Conservation (phyloP, 2,329 filamentous ascomycete genomes). For the Exophiala xenobiotica region DNA sequence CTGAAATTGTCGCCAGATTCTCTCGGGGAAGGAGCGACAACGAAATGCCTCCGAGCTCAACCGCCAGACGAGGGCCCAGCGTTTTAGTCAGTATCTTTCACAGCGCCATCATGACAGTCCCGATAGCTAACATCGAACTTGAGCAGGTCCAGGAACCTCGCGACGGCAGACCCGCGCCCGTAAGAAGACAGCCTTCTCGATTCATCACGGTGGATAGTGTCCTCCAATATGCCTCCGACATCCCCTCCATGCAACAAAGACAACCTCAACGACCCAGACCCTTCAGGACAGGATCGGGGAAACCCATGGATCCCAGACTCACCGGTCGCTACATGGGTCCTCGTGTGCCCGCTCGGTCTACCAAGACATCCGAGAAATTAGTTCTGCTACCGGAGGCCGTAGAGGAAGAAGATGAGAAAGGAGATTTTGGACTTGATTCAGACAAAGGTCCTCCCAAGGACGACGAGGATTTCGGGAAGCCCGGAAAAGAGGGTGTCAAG, state of each 20-base stretch:
- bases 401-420: conserved; percentile 55
- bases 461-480: conserved; percentile 62
- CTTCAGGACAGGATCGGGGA: conserved; percentile 35
- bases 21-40: background rate
- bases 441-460: conserved; percentile 50
- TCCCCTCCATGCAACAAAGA: conserved; percentile 89
- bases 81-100: conserved; percentile 51
- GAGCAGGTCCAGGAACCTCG: conserved; percentile 22
- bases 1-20: too few species aligned
- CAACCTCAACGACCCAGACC: conserved; percentile 57
- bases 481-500: conserved; percentile 65
- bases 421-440: conserved; percentile 59
- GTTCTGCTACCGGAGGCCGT: conserved; percentile 84
- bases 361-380: conserved; percentile 95
- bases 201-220: conserved; percentile 92
- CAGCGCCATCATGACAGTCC: conserved; percentile 19
- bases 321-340: conserved; percentile 57
- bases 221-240: conserved; percentile 88
- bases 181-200: conserved; percentile 57
- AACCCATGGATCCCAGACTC: conserved; percentile 54
- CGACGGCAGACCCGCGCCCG: conserved; percentile 31
- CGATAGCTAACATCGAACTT: conserved; percentile 18
- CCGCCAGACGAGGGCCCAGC: conserved; percentile 57
- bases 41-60: conserved; percentile 23
- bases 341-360: conserved; percentile 78